Base-by-base conservation (phyloP, 805 yeast genomes). In the Debaryomyces castellii region DNA sequence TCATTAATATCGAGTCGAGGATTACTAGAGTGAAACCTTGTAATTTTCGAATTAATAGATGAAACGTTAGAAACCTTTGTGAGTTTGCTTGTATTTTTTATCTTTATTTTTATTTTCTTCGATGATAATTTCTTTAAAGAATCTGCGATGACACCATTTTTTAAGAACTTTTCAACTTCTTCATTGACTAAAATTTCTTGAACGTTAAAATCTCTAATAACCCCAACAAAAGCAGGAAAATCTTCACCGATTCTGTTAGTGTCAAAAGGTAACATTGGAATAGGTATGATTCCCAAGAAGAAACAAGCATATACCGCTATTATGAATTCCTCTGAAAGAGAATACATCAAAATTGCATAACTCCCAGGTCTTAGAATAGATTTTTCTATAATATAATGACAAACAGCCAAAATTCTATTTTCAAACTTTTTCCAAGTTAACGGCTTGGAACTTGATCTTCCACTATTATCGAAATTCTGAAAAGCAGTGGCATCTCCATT, bases 241-340 rank as follows among this genome's bases (percentile, higher is more conserved):
- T 92, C 97, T 55, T 88, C 96, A 3, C 78, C 82, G 7, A 85
- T 70, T 44, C 90, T 68, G 36, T 74, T 76, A 10, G 82, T 71
- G 49, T 85, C 89, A 34, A 90, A 66, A 0, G 95, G 90, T 8
- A 82, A 69, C 60, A 89, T 63, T 0, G 96, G 94, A 12, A 92
- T 75, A 0, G 94, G 89, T 2, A 87, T 76, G 4, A 89, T 46
- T 7, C 97, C 96, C 43, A 90, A 78, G 45, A 85, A 66, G 62
- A 92, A 78, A 60, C 98, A 92, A 0, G 99, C 97, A 63, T 83
- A 82, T 1, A 90, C 73, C 2, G 96, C 89, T 23, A 89, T 81
- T 4, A 85, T 80, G 58, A 81, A 92, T 50, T 94, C 98, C 46
- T 91, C 96, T 1, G 90, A 82, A 39, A 92, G 78, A 0, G 96